Conservation (phyloP, 352 stramenopile genomes). For the Phytopythium aichiense region DNA sequence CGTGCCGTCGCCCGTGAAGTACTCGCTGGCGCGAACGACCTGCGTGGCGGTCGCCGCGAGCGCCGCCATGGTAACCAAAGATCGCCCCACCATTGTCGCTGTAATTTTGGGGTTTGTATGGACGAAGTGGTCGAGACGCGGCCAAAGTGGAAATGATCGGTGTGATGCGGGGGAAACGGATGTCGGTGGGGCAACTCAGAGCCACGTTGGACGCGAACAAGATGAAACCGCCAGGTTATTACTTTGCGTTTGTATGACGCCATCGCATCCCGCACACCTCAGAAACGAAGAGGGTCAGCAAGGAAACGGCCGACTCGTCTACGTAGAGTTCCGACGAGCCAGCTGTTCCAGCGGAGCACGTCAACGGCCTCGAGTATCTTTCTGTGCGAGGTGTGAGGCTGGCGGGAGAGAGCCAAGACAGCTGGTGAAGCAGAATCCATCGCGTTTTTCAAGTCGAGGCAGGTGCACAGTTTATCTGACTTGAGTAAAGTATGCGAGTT, state of each 20-base stretch:
- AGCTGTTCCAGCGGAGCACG: neutral
- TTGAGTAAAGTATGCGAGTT: slow-evolving; percentile 1
- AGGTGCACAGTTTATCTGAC: neutral
- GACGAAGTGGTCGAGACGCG: neutral
- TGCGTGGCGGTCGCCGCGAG: slow-evolving; percentile 6
- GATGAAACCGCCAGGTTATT: neutral
- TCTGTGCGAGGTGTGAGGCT: neutral
- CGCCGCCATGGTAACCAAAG: slow-evolving; percentile 11
- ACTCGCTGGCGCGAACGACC: slow-evolving; percentile 15
- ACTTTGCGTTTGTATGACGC: slow-evolving; percentile 2
- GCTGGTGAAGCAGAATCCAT: neutral
- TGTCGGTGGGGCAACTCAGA: neutral
- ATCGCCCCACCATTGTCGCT: neutral
- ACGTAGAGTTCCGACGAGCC: slow-evolving; percentile 1
- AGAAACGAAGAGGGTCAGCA: neutral
- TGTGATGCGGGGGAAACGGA: neutral
- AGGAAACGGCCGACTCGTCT: slow-evolving; percentile 3
- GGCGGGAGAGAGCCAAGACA: neutral
- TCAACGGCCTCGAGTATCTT: neutral
- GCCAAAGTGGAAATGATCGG: slow-evolving; percentile 17
- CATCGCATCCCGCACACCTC: slow-evolving; percentile 8
- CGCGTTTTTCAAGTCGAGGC: neutral
- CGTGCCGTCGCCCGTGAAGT: slow-evolving; percentile 39
- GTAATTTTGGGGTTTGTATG: neutral
- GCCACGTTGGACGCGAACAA: slow-evolving; percentile 9